Evolutionary conservation across 73 alveolate genomes (phyloP), one percentile per base, ranked within the genome.

Genomic region (Symbiodinium pilosum): DNA sequence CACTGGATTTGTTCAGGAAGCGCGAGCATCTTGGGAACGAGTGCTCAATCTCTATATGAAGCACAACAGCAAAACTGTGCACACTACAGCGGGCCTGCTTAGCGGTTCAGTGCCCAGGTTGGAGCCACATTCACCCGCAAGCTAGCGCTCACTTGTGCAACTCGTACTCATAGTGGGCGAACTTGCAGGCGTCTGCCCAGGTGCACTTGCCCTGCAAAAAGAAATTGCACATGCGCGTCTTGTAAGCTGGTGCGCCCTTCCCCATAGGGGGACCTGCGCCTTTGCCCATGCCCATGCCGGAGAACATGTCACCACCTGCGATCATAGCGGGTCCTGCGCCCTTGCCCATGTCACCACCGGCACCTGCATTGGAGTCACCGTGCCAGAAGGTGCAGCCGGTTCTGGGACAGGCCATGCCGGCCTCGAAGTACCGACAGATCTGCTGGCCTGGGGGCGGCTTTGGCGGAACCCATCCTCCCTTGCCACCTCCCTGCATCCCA

Each of bases 221-320:
- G 83, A 12, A 68, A 11, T 68, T n/a, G 83, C 83, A 68, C 83
- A 68, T 68, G 32, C 83, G 32, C 83, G 83, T 8, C 83, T 68
- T 47, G 59, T 9, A 47, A 14, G 21, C 59, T 47, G 59, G 59
- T 47, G 59, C 59, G 59, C 59, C 59, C 59, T 6, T 6, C n/a
- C n/a, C n/a, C n/a, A n/a, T n/a, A n/a, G n/a, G n/a, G n/a, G n/a
- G n/a, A n/a, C n/a, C n/a, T 47, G 59, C 59, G 59, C 59, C 59
- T 6, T 47, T 47, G 6, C 59, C 59, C 59, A 47, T 9, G n/a
- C n/a, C n/a, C 59, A 47, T 47, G 14, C 21, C 59, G 6, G 6
- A 14, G 59, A 6, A 6, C 59, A 47, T 47, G 6, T 47, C 21
- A 14, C 59, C 59, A n/a, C n/a, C n/a, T n/a, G n/a, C n/a, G n/a